Base-by-base conservation (phyloP, 345 rosid genomes). In the Eucalyptus erythrocorys region DNA sequence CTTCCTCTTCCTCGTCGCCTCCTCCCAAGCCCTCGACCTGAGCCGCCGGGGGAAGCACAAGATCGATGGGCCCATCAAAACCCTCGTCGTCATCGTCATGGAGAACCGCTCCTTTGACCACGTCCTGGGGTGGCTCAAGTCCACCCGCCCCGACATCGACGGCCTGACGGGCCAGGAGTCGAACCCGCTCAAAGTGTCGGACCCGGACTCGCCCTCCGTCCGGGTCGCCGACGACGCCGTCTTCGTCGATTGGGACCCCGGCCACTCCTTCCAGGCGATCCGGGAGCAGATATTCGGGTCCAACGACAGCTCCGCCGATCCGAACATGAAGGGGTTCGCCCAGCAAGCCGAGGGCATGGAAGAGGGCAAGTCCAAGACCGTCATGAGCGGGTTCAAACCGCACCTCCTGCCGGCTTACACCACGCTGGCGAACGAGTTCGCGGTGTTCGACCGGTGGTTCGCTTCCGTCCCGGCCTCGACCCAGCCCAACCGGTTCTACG, bases 91-190 rank as follows among this genome's bases (percentile, higher is more conserved):
- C 53, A 82, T 98, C 32, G 97, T 98, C 32, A 98, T 98, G 99
- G 99, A 98, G 93, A 98, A 97, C 89, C 99, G 99, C 87, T 97
- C 99, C 87, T 96, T 97, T 87, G 99, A 97, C 90, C 99, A 97
- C 89, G 90, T 96, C 86, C 92, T 97, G 24, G 99, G 99, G 27
- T 98, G 99, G 99, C 97, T 98, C 89, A 98, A 98, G 89, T 91
- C 95, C 17, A 91, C 92, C 92, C 95, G 99, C 86, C 99, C 99
- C 50, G 98, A 96, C 2, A 94, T 98, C 89, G 99, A 97, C 14
- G 99, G 99, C 2, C 90, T 98, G 30, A 90, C 94, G 12, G 99
- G 99, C 16, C 32, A 87, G 8, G 99, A 98, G 71, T 96, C 95
- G 5, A 98, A 97, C 87, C 91, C 90, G 9, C 64, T 95, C 64